Conservation (phyloP, 345 rosid genomes). For the Camelina neglecta region DNA sequence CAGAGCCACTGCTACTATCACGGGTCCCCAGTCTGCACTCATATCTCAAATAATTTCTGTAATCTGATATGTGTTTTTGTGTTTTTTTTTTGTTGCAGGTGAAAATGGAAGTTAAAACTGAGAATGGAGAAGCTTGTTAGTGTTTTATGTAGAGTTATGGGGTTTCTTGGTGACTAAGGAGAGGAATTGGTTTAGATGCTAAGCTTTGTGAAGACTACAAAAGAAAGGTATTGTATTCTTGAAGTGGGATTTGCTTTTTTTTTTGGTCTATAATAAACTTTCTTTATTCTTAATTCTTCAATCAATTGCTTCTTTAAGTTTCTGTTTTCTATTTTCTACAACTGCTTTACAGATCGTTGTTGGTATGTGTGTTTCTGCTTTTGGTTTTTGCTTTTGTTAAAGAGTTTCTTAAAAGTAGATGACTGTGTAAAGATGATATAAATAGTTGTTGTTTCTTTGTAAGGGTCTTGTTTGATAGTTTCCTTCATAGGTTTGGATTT, state of each 20-base stretch:
- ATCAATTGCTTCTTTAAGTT: slow-evolving; percentile 37
- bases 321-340: slow-evolving; percentile 22
- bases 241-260: slow-evolving; percentile 35
- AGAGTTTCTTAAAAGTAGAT: slow-evolving; percentile 27
- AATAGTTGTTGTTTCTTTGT: slow-evolving; percentile 12
- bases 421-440: slow-evolving; percentile 30
- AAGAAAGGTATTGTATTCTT: slow-evolving; percentile 47
- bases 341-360: slow-evolving; percentile 46
- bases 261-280: background rate
- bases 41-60: slow-evolving; percentile 21
- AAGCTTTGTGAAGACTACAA: slow-evolving; percentile 44
- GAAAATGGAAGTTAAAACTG: slow-evolving; percentile 23
- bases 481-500: slow-evolving; percentile 22
- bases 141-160: slow-evolving; percentile 43
- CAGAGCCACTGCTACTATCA: slow-evolving; percentile 67
- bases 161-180: slow-evolving; percentile 48
- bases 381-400: slow-evolving; percentile 34
- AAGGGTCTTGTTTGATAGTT: slow-evolving; percentile 35
- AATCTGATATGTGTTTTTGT: slow-evolving; percentile 18
- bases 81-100: background rate
- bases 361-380: slow-evolving; percentile 35
- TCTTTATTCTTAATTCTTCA: slow-evolving; percentile 28
- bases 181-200: slow-evolving; percentile 40
- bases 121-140: slow-evolving; percentile 23
- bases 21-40: slow-evolving; percentile 96